Base-by-base conservation (phyloP, 805 yeast genomes). In the Candida coquimbonensis region DNA sequence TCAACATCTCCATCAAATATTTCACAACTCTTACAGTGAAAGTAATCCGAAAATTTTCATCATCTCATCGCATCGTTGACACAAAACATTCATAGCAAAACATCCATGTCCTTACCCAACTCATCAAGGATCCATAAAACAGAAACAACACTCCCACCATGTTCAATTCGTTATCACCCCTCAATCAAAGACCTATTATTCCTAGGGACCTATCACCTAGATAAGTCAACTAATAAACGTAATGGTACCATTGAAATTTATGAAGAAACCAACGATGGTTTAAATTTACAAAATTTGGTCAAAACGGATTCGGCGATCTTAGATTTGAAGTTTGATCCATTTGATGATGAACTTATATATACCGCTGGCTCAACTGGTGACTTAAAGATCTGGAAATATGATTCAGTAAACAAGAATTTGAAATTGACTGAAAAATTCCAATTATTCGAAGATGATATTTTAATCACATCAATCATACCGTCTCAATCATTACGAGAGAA, bases 321-420 rank as follows among this genome's bases (percentile, higher is more conserved):
- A 38, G 99, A 93, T 59, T 53, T 91, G 38, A 86, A 87, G 52
- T 64, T 86, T 44, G 70, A 74, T 25, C 87, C 89, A 0, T 67
- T 66, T 39, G 80, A 81, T 51, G 59, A 65, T 11, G 49, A 67
- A 5, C 36, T 74, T 9, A 53, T 87, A 5, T 71, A 73, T 2
- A 73, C 87, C 2, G 89, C 81, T 0, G 96, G 90, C 58, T 87
- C 96, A 0, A 84, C 88, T 0, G 98, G 98, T 2, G 73, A 75
- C 47, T 51, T 91, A 4, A 67, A 67, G 27, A 48, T 84, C 8
- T 93, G 97, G 96, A 29, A 29, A 29, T 29, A 29, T 29, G 61
- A 61, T 42, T 54, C 69, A 11, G 48, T 49, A 1, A 35, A 43
- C n/a, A 47, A 45, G 17, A 46, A 44, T 9, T 44, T 53, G 8